A percentile compares a stretch with the other conserved stretches of the same genome.
phyloP scores from a whole-genome alignment of 345 rosid genomes.

The Conringia planisiliqua region DNA sequence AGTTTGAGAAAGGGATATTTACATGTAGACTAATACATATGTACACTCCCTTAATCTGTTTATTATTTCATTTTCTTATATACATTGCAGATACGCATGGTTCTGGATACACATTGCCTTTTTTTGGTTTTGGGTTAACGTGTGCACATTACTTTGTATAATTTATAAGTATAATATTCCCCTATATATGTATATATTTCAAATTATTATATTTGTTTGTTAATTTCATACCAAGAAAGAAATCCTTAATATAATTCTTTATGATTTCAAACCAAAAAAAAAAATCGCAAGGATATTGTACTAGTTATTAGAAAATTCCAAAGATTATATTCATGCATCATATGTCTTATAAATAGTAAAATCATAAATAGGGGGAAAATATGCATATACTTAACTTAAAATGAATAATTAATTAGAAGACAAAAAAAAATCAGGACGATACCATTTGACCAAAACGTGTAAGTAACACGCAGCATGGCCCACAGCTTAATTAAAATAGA shows the following conservation, averaged over 20 bases:
- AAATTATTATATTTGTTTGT: not conserved
- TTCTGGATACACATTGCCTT: not conserved
- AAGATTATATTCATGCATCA: not conserved
- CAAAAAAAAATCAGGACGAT: not conserved
- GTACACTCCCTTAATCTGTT: not conserved
- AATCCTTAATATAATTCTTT: not conserved
- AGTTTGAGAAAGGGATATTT: not conserved
- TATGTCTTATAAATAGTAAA: not conserved
- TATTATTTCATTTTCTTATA: not conserved
- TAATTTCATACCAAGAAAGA: not conserved
- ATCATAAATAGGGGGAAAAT: not conserved
- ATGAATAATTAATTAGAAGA: no score
- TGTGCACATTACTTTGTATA: not conserved
- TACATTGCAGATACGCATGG: not conserved
- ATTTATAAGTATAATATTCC: not conserved
- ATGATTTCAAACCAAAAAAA: not conserved
- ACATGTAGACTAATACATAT: not conserved
- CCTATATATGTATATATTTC: not conserved
- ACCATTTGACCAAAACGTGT: not conserved
- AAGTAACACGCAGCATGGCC: constrained; percentile 1
- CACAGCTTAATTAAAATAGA: not conserved
- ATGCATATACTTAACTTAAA: no score
- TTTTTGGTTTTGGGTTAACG: not conserved
- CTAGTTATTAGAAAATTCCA: not conserved
- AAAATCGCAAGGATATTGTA: not conserved